Conservation (phyloP, 495 filamentous ascomycete species). For the Penicillium canescens region DNA sequence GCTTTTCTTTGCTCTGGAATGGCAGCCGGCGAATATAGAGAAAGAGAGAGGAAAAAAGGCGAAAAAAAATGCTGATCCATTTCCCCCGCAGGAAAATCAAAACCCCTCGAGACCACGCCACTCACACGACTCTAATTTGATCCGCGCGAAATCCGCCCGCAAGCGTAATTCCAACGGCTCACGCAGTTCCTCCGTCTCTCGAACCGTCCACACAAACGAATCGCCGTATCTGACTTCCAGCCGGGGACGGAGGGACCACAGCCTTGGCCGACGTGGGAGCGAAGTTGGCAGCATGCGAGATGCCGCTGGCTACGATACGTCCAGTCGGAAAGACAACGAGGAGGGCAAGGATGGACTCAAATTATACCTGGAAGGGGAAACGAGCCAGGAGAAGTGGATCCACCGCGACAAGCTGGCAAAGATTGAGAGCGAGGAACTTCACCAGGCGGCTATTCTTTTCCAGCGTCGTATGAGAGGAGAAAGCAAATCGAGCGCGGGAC, state of each 20-base stretch:
- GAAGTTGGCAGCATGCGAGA: slow-evolving; percentile 59
- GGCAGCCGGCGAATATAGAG: neutral
- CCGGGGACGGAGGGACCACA: slow-evolving; percentile 48
- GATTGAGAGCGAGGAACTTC: slow-evolving; percentile 91
- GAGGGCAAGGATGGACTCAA: slow-evolving; percentile 19
- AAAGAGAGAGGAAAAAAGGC: neutral
- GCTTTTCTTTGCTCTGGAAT: neutral
- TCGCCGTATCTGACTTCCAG: slow-evolving; percentile 19
- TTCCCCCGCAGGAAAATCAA: slow-evolving; percentile 23
- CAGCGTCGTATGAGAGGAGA: slow-evolving; percentile 58
- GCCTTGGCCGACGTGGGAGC: slow-evolving; percentile 49
- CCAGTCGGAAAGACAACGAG: slow-evolving; percentile 27
- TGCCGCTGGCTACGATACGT: slow-evolving; percentile 44
- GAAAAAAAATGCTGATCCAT: slow-evolving; percentile 8
- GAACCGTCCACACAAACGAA: slow-evolving; percentile 31
- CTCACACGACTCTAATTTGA: slow-evolving; percentile 38
- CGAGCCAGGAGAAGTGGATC: slow-evolving; percentile 71
- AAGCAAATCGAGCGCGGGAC: slow-evolving; percentile 58
- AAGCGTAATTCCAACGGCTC: slow-evolving; percentile 42
- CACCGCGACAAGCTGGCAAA: slow-evolving; percentile 91
- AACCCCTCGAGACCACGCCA: slow-evolving; percentile 36
- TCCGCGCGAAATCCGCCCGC: slow-evolving; percentile 25
- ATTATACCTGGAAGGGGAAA: slow-evolving; percentile 16
- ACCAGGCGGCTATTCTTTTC: slow-evolving; percentile 77
- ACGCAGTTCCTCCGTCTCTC: slow-evolving; percentile 42